Percentiles rank a stretch among this genome's conserved stretches.
phyloP scores from a whole-genome alignment of 2,329 filamentous ascomycete genomes.

The Cucurbitaria berberidis region DNA sequence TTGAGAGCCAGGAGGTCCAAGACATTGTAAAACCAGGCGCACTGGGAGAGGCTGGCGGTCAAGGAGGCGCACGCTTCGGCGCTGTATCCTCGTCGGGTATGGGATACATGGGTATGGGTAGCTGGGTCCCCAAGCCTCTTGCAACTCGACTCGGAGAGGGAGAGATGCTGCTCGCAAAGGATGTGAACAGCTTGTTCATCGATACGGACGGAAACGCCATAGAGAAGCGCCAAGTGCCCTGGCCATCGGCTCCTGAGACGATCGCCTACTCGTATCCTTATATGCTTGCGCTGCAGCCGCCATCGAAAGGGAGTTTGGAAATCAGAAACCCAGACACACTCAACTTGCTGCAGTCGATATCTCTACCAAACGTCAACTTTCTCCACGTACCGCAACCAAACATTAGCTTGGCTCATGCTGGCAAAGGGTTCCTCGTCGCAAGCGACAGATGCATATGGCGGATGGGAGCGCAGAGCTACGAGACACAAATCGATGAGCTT shows the following conservation, averaged over 20 bases:
- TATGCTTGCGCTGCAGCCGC: constrained; percentile 82
- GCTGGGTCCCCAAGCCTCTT: constrained; percentile 88
- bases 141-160: constrained; percentile 81
- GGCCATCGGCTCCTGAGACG: constrained; percentile 84
- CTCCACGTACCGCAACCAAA: constrained; percentile 93
- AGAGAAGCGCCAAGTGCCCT: constrained; percentile 88
- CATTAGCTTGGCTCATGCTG: constrained; percentile 91
- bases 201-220: constrained; percentile 81
- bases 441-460: constrained; percentile 94
- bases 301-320: constrained; percentile 83
- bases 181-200: constrained; percentile 94
- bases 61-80: constrained; percentile 77
- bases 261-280: constrained; percentile 98
- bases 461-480: constrained; percentile 92
- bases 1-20: constrained; percentile 72
- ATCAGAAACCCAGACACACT: constrained; percentile 92
- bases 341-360: constrained; percentile 84
- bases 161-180: constrained; percentile 92
- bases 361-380: constrained; percentile 79
- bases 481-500: constrained; percentile 84
- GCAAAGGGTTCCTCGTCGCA: constrained; percentile 91
- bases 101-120: constrained; percentile 95
- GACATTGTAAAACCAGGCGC: constrained; percentile 81
- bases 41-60: constrained; percentile 68
- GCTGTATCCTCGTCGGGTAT: constrained; percentile 84